Conservation (phyloP, 306 rosid genomes). For the Lathyrus tuberosus region DNA sequence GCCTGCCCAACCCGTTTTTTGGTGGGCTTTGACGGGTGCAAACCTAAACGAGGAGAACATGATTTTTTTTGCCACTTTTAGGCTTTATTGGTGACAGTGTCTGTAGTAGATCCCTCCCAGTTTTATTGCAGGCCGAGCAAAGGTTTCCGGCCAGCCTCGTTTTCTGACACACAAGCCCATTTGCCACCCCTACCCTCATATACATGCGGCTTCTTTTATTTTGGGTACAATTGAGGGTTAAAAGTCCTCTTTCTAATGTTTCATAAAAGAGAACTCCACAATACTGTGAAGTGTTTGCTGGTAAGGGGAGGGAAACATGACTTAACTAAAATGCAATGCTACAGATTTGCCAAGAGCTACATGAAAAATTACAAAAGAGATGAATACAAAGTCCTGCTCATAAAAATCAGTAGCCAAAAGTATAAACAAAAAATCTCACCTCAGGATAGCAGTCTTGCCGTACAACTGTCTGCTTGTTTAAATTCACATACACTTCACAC, state of each 20-base stretch:
- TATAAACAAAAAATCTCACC: constrained; percentile 51
- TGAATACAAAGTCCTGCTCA: constrained; percentile 1
- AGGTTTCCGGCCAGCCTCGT: too few relatives aligned
- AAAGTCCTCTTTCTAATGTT: not conserved
- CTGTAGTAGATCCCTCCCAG: too few relatives aligned
- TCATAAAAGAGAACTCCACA: not conserved
- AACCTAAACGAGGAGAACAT: too few relatives aligned
- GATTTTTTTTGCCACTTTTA: too few relatives aligned
- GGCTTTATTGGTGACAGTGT: too few relatives aligned
- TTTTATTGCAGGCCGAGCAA: too few relatives aligned
- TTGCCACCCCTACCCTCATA: not conserved
- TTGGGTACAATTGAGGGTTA: not conserved
- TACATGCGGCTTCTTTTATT: not conserved
- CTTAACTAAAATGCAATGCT: constrained; percentile 6
- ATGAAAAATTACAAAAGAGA: constrained; percentile 11
- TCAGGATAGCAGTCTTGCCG: constrained; percentile 81
- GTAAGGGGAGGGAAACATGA: not conserved
- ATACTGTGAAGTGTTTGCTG: not conserved
- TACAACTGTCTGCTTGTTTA: constrained; percentile 53
- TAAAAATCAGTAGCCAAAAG: not conserved
- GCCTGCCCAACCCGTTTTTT: too few relatives aligned
- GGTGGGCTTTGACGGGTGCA: too few relatives aligned
- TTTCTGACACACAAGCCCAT: too few relatives aligned
- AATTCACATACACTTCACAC: constrained; percentile 69
- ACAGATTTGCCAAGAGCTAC: constrained; percentile 16